Percentiles rank a stretch among this genome's conserved stretches.
These are phyloP conservation scores for Trichosanthes truncata DNA, from an alignment of 306 rosid genomes.

Conservation along the genomic window DNA sequence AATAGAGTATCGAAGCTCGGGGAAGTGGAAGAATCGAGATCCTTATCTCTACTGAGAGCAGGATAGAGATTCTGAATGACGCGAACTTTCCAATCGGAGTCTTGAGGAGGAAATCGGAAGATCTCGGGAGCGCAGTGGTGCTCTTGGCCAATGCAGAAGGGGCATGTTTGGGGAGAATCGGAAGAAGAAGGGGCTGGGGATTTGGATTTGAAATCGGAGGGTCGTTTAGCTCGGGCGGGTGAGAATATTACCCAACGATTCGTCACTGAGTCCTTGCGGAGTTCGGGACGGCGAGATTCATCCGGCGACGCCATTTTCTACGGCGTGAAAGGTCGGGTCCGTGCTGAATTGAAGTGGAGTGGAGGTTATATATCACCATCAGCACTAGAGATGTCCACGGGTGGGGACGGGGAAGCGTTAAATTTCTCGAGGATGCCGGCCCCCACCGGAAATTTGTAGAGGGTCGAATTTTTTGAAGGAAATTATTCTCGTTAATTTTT, in stretches of 20 bases:
- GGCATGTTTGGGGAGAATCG: conserved; percentile 32
- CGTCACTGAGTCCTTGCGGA: conserved; percentile 44
- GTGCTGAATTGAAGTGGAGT: not conserved
- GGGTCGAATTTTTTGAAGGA: no score
- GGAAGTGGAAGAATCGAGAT: not conserved
- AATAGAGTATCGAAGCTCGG: not conserved
- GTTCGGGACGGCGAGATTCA: conserved; percentile 22
- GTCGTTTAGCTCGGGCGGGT: conserved; percentile 61
- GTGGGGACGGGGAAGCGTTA: no score
- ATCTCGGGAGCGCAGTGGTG: conserved; percentile 76
- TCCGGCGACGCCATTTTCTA: not conserved
- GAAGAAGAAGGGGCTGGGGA: conserved; percentile 27
- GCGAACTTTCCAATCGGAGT: conserved; percentile 53
- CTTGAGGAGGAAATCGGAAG: conserved; percentile 48
- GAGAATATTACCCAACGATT: conserved; percentile 77
- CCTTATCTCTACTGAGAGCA: conserved; percentile 28
- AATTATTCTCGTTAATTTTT: no score
- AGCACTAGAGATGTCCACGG: no score
- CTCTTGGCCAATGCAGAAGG: conserved; percentile 76
- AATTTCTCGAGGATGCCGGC: no score
- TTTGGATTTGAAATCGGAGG: conserved; percentile 72
- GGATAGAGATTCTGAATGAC: conserved; percentile 80
- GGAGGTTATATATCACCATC: not conserved
- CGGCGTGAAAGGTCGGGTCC: not conserved
- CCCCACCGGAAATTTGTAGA: no score